Conservation (phyloP, 1,284 basidiomycete genomes). For the Pisolithus thermaeus region DNA sequence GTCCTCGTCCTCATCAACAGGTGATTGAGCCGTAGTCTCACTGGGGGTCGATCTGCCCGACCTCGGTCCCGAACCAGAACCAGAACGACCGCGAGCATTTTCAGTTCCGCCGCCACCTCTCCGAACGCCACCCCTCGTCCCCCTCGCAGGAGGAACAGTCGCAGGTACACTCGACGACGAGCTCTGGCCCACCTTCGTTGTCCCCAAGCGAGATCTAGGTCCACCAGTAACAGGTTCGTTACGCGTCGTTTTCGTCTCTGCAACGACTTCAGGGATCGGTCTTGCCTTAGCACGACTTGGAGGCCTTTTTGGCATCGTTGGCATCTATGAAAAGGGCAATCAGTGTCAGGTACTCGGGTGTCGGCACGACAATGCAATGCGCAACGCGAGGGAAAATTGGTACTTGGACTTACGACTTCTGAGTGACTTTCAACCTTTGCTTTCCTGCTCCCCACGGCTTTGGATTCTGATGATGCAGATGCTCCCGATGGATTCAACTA, state of each 20-base stretch:
- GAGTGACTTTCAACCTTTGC: background rate
- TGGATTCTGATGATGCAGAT: background rate
- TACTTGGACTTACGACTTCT: background rate
- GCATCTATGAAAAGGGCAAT: too few relatives aligned
- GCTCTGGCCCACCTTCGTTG: background rate
- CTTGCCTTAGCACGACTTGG: background rate
- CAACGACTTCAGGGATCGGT: background rate
- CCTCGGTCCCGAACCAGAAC: background rate
- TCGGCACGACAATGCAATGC: too few relatives aligned
- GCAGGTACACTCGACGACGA: background rate
- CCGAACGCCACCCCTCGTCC: background rate
- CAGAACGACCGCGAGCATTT: too few relatives aligned
- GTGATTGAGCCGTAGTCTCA: background rate
- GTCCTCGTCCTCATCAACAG: slow-evolving; percentile 11
- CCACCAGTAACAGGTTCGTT: slow-evolving; percentile 1
- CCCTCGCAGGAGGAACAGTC: background rate
- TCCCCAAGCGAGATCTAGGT: background rate
- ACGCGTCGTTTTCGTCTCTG: background rate
- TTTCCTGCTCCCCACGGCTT: background rate
- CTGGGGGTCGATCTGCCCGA: slow-evolving; percentile 6
- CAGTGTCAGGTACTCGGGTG: too few relatives aligned
- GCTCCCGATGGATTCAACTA: background rate
- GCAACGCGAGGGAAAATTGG: too few relatives aligned
- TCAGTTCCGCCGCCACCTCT: background rate
- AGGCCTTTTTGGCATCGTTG: background rate